Base-by-base conservation (phyloP, 1,284 basidiomycete genomes). In the Moesziomyces globuligerus region DNA sequence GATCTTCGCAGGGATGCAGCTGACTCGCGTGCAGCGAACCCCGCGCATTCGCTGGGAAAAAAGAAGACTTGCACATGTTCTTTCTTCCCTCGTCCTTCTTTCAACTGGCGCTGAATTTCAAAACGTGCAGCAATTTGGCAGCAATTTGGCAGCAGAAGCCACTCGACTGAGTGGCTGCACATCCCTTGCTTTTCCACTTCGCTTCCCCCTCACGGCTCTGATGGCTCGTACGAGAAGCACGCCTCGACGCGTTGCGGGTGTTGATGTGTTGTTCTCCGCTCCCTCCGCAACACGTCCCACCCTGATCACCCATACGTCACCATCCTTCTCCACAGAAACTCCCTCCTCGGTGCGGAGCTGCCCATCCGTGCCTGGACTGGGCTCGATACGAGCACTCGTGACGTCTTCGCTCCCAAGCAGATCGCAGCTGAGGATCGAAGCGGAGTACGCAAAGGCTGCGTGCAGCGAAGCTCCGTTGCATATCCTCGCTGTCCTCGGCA, bases 41-140 rank as follows among this genome's bases (percentile, higher is more conserved):
- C 15, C 32, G 32, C 32, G 17, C 15, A 34, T 34, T 13, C 6
- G 32, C 32, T 26, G 39, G 45, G 53, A 44, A 37, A 48, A 56
- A 56, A 56, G 53, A 56, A 56, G 34, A 25, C 2, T n/a, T 21
- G 20, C 21, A 40, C 51, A 45, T 53, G 46, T 48, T 44, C 54
- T 49, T 39, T 49, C n/a, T 56, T n/a, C 7, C 15, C n/a, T 18
- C 23, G 11, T 34, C 13, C 32, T 28, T 8, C 32, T 36, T 28
- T 24, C 4, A 38, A 20, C 32, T 29, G 20, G n/a, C n/a, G 37
- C n/a, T 29, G 11, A 18, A 40, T 41, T 23, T 3, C 13, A 20
- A 28, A 9, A 18, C 15, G 9, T 6, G 44, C 40, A 44, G 32
- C 47, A 46, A 44, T 24, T 17, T 38, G 46, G 48, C 53, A 48